Conservation (phyloP, 1,284 basidiomycete species). For the Ganoderma resinaceum region DNA sequence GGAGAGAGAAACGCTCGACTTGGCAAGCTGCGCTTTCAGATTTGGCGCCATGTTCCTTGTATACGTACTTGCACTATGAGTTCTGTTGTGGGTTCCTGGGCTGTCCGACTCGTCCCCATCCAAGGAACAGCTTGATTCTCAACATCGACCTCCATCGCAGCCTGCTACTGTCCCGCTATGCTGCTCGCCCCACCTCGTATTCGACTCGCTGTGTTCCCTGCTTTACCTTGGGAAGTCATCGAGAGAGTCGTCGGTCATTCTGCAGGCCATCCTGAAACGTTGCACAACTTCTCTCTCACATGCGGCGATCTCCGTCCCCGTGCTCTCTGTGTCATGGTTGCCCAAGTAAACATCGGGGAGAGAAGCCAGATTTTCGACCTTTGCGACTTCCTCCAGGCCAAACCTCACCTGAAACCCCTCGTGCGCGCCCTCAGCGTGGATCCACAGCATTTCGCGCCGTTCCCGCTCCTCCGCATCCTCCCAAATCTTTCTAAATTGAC, state of each 20-base stretch:
- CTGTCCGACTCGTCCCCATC: too few species aligned
- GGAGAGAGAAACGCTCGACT: too few species aligned
- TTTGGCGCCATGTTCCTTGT: too few species aligned
- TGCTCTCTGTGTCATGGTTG: background rate
- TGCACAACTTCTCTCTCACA: background rate
- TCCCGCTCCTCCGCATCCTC: background rate
- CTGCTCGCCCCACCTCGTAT: background rate
- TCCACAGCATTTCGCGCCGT: background rate
- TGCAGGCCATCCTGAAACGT: background rate
- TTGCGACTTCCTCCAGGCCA: background rate
- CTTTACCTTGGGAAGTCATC: background rate
- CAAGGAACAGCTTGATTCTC: too few species aligned
- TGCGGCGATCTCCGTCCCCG: background rate
- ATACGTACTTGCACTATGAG: too few species aligned
- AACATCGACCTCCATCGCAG: too few species aligned
- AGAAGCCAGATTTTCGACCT: background rate
- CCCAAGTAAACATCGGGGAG: background rate
- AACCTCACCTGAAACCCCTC: background rate
- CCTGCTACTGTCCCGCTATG: background rate
- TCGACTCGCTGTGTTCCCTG: background rate
- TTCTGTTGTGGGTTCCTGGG: too few species aligned
- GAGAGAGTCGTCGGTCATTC: background rate
- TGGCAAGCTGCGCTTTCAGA: too few species aligned
- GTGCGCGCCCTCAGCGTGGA: background rate
- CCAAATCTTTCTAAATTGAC: background rate